Conservation (phyloP, 768 basidiomycete species). For the Leccinellum luteum region DNA sequence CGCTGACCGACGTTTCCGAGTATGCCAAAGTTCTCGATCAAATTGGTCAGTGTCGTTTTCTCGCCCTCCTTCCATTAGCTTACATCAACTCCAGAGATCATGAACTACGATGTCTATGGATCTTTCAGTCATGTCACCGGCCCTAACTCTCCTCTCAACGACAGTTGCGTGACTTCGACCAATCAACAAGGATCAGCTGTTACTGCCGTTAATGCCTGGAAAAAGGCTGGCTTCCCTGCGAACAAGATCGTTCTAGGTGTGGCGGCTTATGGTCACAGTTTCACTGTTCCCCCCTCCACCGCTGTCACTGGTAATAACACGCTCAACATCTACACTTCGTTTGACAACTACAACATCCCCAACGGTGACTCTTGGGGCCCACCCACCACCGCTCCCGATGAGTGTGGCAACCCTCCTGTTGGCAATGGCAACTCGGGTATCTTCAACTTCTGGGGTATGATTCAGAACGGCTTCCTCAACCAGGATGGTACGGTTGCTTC, state of each 20-base stretch:
- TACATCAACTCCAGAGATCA: constrained; percentile 46
- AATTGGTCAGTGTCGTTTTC: constrained; percentile 44
- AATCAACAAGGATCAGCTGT: constrained; percentile 73
- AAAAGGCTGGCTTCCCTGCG: constrained; percentile 69
- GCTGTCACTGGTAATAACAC: constrained; percentile 15
- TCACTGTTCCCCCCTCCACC: constrained; percentile 31
- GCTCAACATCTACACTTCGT: constrained; percentile 52
- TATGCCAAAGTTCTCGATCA: constrained; percentile 74
- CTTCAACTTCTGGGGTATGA: constrained; percentile 63
- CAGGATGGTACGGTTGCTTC: constrained; percentile 44
- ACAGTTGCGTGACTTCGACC: constrained; percentile 61
- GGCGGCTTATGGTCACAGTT: constrained; percentile 82
- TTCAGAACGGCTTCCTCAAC: constrained; percentile 53
- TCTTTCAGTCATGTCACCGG: constrained; percentile 57
- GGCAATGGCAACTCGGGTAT: constrained; percentile 47
- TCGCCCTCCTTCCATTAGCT: neutral
- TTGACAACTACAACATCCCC: constrained; percentile 42
- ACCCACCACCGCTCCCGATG: constrained; percentile 43
- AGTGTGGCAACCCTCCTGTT: constrained; percentile 55
- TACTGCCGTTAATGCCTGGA: constrained; percentile 74
- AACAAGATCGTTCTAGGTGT: constrained; percentile 78
- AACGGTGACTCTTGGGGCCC: constrained; percentile 59
- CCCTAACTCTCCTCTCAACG: constrained; percentile 80
- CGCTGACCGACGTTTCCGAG: constrained; percentile 58
- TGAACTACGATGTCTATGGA: constrained; percentile 71